A percentile compares a stretch with the other conserved stretches of the same genome.
Evolutionary conservation across 768 basidiomycete genomes (phyloP).

Genomic region (Rhodotorula graminis): DNA sequence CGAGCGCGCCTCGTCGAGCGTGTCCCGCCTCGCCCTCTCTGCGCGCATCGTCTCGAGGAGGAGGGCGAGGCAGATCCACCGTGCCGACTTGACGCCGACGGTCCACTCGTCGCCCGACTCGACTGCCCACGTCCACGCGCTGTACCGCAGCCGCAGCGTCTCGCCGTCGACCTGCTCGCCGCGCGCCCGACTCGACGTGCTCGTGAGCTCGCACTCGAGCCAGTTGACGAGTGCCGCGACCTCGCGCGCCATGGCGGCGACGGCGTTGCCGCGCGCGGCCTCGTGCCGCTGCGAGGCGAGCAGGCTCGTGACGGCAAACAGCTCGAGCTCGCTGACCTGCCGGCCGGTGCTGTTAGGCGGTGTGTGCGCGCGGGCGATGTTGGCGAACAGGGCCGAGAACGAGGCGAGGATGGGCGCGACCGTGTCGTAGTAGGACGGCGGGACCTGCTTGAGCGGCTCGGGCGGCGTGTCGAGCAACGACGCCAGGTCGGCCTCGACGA

Average conservation of each 20-base stretch:
- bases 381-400: background rate
- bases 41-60: background rate
- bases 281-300: constrained; percentile 1
- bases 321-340: constrained; percentile 9
- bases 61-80: constrained; percentile 16
- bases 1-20: too few species aligned
- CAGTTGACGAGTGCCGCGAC: background rate
- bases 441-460: background rate
- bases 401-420: background rate
- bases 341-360: background rate
- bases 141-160: background rate
- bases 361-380: constrained; percentile 3
- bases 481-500: background rate
- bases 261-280: constrained; percentile 9
- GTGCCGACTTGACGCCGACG: background rate
- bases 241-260: constrained; percentile 5
- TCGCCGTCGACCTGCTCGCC: background rate
- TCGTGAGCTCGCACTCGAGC: background rate
- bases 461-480: background rate
- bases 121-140: background rate
- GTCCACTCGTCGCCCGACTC: constrained; percentile 1
- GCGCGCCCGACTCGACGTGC: background rate
- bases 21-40: background rate
- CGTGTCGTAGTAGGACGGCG: background rate
- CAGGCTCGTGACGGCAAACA: constrained; percentile 14